Percentiles rank a stretch among this genome's conserved stretches.
Evolutionary conservation across 2,329 filamentous ascomycete genomes (phyloP).

Genomic region (Seiridium cupressi): DNA sequence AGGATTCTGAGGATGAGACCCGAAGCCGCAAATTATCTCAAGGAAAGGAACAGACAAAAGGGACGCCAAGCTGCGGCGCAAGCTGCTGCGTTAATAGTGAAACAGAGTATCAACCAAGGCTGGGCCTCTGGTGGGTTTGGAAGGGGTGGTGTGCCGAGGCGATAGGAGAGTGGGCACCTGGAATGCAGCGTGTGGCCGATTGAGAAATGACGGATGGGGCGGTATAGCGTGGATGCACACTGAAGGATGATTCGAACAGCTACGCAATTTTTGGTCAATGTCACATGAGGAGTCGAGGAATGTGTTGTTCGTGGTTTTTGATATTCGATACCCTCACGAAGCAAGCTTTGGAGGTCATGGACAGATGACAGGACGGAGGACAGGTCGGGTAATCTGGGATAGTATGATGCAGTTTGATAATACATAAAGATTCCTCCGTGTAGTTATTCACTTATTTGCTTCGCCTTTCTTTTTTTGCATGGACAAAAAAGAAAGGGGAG

Average conservation of each 20-base stretch:
- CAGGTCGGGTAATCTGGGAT: too few relatives aligned
- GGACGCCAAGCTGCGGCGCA: conserved; percentile 87
- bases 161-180: conserved; percentile 30
- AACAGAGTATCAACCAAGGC: conserved; percentile 73
- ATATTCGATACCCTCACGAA: conserved; percentile 25
- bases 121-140: conserved; percentile 45
- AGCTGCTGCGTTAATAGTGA: conserved; percentile 90
- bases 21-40: conserved; percentile 83
- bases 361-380: not conserved
- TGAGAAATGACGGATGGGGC: not conserved
- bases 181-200: too few relatives aligned
- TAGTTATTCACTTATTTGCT: too few relatives aligned
- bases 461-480: too few relatives aligned
- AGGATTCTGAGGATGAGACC: conserved; percentile 92
- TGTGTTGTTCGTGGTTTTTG: not conserved
- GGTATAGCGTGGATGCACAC: not conserved
- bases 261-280: not conserved
- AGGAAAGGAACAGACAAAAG: conserved; percentile 88
- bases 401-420: too few relatives aligned
- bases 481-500: too few relatives aligned
- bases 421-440: too few relatives aligned
- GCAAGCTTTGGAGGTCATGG: conserved; percentile 19
- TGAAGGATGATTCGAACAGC: not conserved
- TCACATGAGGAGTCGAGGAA: not conserved
- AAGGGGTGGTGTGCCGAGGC: conserved; percentile 41